Percentiles rank a stretch among this genome's conserved stretches.
Conservation (phyloP, 768 basidiomycete species). For the Erythrobasidium yunnanense region DNA sequence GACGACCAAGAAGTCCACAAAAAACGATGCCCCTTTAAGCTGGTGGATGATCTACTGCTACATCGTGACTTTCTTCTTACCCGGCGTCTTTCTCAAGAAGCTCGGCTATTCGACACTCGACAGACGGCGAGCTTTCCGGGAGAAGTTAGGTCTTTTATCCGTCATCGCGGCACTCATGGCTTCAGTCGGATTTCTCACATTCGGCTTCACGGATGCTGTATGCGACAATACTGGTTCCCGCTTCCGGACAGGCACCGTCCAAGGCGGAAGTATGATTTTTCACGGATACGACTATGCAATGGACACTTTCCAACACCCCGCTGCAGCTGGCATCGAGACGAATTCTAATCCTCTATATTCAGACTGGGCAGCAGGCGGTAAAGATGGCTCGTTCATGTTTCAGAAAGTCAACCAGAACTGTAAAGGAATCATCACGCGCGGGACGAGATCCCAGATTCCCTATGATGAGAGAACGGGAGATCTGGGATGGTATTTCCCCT, state of each 20-base stretch:
- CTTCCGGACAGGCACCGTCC: slow-evolving; percentile 66
- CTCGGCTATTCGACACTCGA: slow-evolving; percentile 84
- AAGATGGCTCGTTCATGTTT: slow-evolving; percentile 88
- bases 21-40: slow-evolving; percentile 76
- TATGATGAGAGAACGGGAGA: slow-evolving; percentile 45
- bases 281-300: slow-evolving; percentile 92
- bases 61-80: slow-evolving; percentile 71
- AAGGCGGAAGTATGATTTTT: slow-evolving; percentile 72
- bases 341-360: slow-evolving; percentile 69
- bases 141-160: slow-evolving; percentile 85
- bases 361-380: slow-evolving; percentile 69
- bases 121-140: slow-evolving; percentile 91
- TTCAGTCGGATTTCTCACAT: slow-evolving; percentile 90
- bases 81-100: slow-evolving; percentile 58
- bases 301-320: slow-evolving; percentile 71
- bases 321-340: slow-evolving; percentile 63
- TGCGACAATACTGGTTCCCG: slow-evolving; percentile 79
- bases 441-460: slow-evolving; percentile 58
- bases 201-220: slow-evolving; percentile 89
- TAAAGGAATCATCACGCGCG: slow-evolving; percentile 60
- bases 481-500: slow-evolving; percentile 95
- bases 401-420: slow-evolving; percentile 83
- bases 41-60: slow-evolving; percentile 93
- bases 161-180: slow-evolving; percentile 79
- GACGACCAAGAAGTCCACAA: slow-evolving; percentile 47